phyloP scores from a whole-genome alignment of 1,139 yeast genomes.

The Kodamaea arcana region DNA sequence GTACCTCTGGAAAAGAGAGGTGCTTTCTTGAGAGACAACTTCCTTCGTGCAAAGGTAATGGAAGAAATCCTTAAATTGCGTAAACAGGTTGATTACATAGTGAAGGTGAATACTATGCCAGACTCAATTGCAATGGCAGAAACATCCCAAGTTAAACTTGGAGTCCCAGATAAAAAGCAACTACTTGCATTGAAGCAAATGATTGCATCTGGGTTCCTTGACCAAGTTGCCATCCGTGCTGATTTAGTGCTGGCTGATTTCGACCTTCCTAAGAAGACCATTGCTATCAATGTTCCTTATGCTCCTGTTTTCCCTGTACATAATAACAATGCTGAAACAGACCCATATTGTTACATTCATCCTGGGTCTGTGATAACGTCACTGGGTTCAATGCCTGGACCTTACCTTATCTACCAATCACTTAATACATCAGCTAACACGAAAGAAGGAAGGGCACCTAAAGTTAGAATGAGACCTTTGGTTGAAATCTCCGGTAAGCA shows the following conservation, averaged over 20 bases:
- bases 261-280: conserved; percentile 52
- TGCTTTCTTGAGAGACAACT: conserved; percentile 54
- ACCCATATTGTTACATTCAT: conserved; percentile 67
- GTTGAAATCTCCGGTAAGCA: conserved; percentile 75
- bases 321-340: conserved; percentile 34
- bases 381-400: conserved; percentile 66
- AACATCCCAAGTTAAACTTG: conserved; percentile 36
- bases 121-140: conserved; percentile 49
- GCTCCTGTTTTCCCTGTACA: conserved; percentile 59
- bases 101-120: conserved; percentile 56
- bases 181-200: conserved; percentile 82
- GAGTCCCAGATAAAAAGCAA: conserved; percentile 68
- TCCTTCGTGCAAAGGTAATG: conserved; percentile 68
- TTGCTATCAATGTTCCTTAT: conserved; percentile 68
- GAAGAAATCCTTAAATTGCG: conserved; percentile 81
- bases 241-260: conserved; percentile 69
- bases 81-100: conserved; percentile 72
- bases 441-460: conserved; percentile 29
- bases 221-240: conserved; percentile 83
- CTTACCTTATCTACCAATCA: conserved; percentile 66
- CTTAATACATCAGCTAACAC: conserved; percentile 48
- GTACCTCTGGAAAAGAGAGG: conserved; percentile 44
- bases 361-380: conserved; percentile 60
- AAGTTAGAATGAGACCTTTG: conserved; percentile 69
- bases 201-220: conserved; percentile 88